These are phyloP conservation scores for Starmerella khaoyaiensis DNA, from an alignment of 805 yeast genomes.

Conservation along the genomic window DNA sequence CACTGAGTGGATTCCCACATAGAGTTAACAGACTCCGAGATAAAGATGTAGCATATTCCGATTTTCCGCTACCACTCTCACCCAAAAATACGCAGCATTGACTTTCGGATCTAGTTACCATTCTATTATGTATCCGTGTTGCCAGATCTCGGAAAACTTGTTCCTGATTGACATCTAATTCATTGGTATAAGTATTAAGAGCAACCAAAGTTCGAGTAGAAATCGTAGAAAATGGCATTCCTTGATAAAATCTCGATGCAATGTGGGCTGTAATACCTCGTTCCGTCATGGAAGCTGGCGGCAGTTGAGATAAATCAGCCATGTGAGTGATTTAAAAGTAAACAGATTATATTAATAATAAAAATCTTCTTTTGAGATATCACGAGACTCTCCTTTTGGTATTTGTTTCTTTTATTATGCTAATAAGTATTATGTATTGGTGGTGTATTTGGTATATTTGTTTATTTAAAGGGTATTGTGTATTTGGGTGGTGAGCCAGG, in stretches of 20 bases:
- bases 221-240: conserved; percentile 30
- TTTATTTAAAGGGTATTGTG: no score
- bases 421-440: no score
- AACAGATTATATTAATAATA: no score
- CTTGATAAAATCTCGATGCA: conserved; percentile 33
- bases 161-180: conserved; percentile 30
- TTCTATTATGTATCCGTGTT: conserved; percentile 29
- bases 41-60: conserved; percentile 28
- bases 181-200: conserved; percentile 28
- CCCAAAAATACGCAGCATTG: conserved; percentile 32
- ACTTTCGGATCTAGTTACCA: conserved; percentile 28
- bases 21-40: conserved; percentile 26
- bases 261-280: conserved; percentile 33
- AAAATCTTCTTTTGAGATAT: no score
- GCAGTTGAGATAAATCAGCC: conserved; percentile 29
- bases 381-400: no score
- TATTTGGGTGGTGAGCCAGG: no score
- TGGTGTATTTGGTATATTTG: no score
- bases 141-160: conserved; percentile 30
- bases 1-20: conserved; percentile 29
- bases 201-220: conserved; percentile 31
- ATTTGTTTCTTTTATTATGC: no score
- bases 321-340: no score
- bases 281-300: conserved; percentile 28
- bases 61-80: conserved; percentile 32